Base-by-base conservation (phyloP, 1,139 yeast species). In the Suzukiozyma palmioleophila region DNA sequence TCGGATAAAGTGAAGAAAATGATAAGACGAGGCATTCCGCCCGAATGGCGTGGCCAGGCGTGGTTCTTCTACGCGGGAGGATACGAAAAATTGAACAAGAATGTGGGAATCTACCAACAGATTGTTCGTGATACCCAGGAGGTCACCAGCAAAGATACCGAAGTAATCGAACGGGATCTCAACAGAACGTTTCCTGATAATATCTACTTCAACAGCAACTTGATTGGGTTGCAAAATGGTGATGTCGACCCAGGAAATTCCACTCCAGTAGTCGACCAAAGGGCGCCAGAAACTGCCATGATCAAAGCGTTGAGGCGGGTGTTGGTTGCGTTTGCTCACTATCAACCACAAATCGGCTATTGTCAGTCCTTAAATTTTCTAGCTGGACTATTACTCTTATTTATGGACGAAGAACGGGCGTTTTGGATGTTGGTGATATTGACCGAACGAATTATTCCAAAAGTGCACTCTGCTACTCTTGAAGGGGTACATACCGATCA, bases 61-160 rank as follows among this genome's bases (percentile, higher is more conserved):
- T 92, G 98, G 98, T 92, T 92, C 69, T 84, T 79, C 66, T 90
- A 87, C 59, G 95, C 95, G n/a, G 81, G 83, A n/a, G 97, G 97
- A 2, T 74, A 80, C 44, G 96, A 88, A 42, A 76, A 74, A 47
- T 60, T 87, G 42, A 80, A 78, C 48, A 78, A 78, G 34, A 79
- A 87, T 54, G 67, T 67, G 10, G 96, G 95, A 1, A 73, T 86
- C 1, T 92, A 89, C 59, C 85, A 81, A 36, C 71, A 72, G 47
- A 69, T 90, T 27, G 79, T 81, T 36, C 64, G 66, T 33, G 79
- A 81, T 45, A 79, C 88, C 0, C 51, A 57, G 28, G 68, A 66
- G 28, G 52, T 68, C 15, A 69, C 72, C 16, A 81, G 77, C 47
- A 84, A 79, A 46, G 96, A 89, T 54, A 77, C 90, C 0, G 98